Evolutionary conservation across 768 basidiomycete species (phyloP), one percentile per base, ranked within the genome.

Genomic region (Pleurotus cornucopiae): DNA sequence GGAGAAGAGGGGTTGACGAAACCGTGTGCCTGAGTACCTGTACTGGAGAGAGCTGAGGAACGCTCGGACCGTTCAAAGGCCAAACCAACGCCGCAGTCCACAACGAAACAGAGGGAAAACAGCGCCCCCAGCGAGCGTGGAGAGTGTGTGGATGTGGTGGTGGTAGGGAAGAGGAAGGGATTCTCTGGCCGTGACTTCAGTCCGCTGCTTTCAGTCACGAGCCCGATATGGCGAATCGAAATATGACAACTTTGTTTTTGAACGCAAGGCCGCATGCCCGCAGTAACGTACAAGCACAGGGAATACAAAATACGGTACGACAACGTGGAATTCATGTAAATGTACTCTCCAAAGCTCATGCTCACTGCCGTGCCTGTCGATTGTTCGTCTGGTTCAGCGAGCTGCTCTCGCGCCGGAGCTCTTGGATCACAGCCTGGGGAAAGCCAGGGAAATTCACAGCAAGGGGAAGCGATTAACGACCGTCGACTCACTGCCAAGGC

Each of bases 391-490:
- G 64, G 48, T 64, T 71, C 53, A 78, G 49, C 6, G 71, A 68
- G 21, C 79, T 74, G 54, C 78, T 83, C 71, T 93, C 91, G 53
- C 86, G 76, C 55, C 90, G 78, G 16, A 94, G 81, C 67, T 93
- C 91, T 64, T 89, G 89, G 53, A 94, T 83, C 2, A 94, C 90
- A 37, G 87, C 89, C 91, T 94, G 44, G 21, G 9, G 23, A 34
- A 12, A 14, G 46, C 23, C 18, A 26, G 11, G n/a, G 41, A n/a
- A 44, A 44, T 21, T 16, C 41, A 44, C 38, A 30, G 58, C 12
- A 2, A 38, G 6, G 55, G 25, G 38, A 38, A 44, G 34, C n/a
- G 65, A 44, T 54, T 54, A 37, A 63, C 30, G 30, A 34, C 30
- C 30, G 30, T 11, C 30, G 30, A 34, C 69, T 54, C 67, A 95